Evolutionary conservation across 2,329 filamentous ascomycete genomes (phyloP), one percentile per base, ranked within the genome.

Genomic region (Exserohilum turcica): DNA sequence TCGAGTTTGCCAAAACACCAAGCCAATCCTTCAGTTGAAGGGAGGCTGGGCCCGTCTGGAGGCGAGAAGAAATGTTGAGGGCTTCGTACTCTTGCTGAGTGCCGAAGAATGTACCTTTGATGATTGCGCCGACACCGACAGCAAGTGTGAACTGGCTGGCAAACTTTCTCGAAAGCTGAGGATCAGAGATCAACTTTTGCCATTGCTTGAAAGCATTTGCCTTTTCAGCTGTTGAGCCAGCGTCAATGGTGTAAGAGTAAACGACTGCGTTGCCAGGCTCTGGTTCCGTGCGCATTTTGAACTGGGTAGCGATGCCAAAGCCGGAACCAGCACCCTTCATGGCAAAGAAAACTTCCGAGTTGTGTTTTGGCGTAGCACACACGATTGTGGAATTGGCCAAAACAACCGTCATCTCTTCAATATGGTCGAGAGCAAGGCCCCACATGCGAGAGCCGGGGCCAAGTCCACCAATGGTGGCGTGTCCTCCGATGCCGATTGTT

Each of bases 321-420:
- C 76, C 72, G 42, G 72, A 72, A 6, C 72, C 77, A 3, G 76
- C 77, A 3, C 77, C 77, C 13, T 71, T 73, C 4, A 78, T 54
- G 1, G 74, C 77, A 56, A 75, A 79, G 52, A 78, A 76, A 24
- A 79, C 64, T 35, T 78, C 76, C 0, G 67, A 8, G 46, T 79
- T 71, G 28, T 74, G 49, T 0, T 56, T 60, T 10, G 67, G 54
- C 1, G 72, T 76, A 12, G 73, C 77, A n/a, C 66, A 70, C 16
- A 78, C 60, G 12, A 78, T 57, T 7, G 70, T 65, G 1, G 74
- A 76, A 40, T 73, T 72, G 8, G 75, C 75, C 9, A 77, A 71
- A 0, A 78, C 76, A 6, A 77, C 67, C 33, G 74, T 56, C 3
- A 70, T 66, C 53, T 72, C 70, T 45, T 70, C 54, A 9, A 75